Percentiles rank a stretch among this genome's conserved stretches.
Conservation (phyloP, 83 land plant species). For the Thuja plicata region DNA sequence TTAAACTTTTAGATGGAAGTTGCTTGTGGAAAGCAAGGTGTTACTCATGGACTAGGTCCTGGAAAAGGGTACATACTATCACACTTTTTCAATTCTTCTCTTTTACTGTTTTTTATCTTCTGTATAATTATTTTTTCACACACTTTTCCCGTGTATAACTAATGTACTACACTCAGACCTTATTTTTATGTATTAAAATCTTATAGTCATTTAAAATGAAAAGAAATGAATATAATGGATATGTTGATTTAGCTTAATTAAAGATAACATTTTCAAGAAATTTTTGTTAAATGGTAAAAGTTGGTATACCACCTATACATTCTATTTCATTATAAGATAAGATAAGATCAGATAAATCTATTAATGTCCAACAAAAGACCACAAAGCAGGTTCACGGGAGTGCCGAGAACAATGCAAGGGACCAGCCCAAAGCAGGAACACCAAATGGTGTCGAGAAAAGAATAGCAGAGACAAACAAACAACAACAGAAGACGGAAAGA, state of each 20-base stretch:
- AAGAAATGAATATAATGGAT: neutral
- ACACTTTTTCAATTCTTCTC: neutral
- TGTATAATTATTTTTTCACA: neutral
- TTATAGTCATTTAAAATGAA: neutral
- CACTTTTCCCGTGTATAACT: neutral
- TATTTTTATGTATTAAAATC: neutral
- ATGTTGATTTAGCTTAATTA: neutral
- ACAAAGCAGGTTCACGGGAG: too few species aligned
- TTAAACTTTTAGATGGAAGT: conserved; percentile 59
- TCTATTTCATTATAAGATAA: too few species aligned
- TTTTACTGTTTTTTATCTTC: neutral
- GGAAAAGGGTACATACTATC: conserved; percentile 70
- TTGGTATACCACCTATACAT: too few species aligned
- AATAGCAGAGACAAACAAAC: too few species aligned
- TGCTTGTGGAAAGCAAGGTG: conserved; percentile 76
- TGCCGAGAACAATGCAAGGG: too few species aligned
- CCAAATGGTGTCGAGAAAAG: too few species aligned
- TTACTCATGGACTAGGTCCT: conserved; percentile 59
- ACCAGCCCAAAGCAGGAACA: too few species aligned
- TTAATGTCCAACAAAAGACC: too few species aligned
- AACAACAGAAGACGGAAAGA: too few species aligned
- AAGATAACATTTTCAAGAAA: neutral
- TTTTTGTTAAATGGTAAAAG: too few species aligned
- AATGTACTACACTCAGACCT: neutral
- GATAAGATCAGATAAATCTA: too few species aligned